phyloP scores from a whole-genome alignment of 768 basidiomycete genomes.

The Tylopilus subfusipes region DNA sequence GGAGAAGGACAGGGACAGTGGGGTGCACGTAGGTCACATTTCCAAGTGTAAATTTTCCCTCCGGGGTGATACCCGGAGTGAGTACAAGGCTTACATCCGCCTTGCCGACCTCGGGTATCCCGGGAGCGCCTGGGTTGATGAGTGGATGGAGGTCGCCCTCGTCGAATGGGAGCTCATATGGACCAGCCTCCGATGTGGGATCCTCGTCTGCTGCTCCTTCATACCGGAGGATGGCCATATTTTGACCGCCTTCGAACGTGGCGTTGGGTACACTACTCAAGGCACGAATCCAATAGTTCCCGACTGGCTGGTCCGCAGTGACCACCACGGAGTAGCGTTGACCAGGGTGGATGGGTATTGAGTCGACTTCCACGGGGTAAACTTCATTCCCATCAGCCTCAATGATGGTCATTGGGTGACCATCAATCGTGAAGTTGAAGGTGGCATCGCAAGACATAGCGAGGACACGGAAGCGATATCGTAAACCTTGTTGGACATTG shows the following conservation, averaged over 20 bases:
- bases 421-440: constrained; percentile 8
- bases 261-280: constrained; percentile 15
- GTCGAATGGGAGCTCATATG: background rate
- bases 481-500: background rate
- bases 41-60: background rate
- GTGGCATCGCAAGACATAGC: background rate
- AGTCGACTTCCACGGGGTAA: background rate
- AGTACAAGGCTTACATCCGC: constrained; percentile 3
- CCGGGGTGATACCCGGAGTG: background rate
- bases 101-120: constrained; percentile 2
- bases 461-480: constrained; percentile 4
- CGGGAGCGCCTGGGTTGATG: background rate
- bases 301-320: constrained; percentile 40
- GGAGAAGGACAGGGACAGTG: constrained; percentile 33
- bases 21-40: constrained; percentile 27
- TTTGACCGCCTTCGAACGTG: constrained; percentile 1
- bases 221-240: constrained; percentile 4
- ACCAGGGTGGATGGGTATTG: background rate
- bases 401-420: constrained; percentile 7
- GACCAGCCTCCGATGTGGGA: background rate
- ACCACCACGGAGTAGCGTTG: constrained; percentile 28
- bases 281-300: constrained; percentile 55
- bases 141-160: constrained; percentile 1
- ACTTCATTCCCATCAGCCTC: constrained; percentile 6
- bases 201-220: background rate